Evolutionary conservation across 495 filamentous ascomycete genomes (phyloP).

Genomic region (Penicillium atrosanguineum): DNA sequence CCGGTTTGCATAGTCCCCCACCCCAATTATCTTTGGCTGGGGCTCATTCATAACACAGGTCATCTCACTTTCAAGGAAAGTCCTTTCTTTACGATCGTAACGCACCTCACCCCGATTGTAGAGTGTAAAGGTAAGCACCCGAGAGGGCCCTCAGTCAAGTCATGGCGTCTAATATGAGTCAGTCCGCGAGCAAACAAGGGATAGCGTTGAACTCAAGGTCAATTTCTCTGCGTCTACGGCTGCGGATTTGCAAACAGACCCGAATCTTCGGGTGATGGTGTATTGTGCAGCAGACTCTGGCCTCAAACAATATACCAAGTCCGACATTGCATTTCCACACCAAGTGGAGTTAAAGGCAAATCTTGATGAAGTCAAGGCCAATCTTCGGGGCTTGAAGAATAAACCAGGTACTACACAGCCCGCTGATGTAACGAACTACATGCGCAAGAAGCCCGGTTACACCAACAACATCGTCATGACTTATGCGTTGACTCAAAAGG

Average conservation of each 20-base stretch:
- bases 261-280: slow-evolving; percentile 66
- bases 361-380: slow-evolving; percentile 78
- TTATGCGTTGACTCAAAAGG: slow-evolving; percentile 89
- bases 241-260: slow-evolving; percentile 50
- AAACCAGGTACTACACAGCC: slow-evolving; percentile 91
- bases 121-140: slow-evolving; percentile 63
- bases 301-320: slow-evolving; percentile 53
- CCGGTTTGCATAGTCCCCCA: slow-evolving; percentile 20
- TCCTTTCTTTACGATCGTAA: slow-evolving; percentile 68
- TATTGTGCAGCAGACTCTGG: slow-evolving; percentile 67
- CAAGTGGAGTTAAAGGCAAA: slow-evolving; percentile 93
- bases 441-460: slow-evolving; percentile 68
- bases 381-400: slow-evolving; percentile 90
- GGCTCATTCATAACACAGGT: slow-evolving; percentile 28
- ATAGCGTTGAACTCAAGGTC: slow-evolving; percentile 53
- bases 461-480: slow-evolving; percentile 78
- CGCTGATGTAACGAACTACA: slow-evolving; percentile 77
- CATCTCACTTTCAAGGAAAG: slow-evolving; percentile 64
- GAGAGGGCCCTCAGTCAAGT: neutral
- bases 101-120: slow-evolving; percentile 57
- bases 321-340: slow-evolving; percentile 83
- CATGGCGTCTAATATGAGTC: slow-evolving; percentile 14
- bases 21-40: neutral
- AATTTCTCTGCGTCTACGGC: slow-evolving; percentile 47
- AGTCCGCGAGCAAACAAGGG: slow-evolving; percentile 53